phyloP scores from a whole-genome alignment of 208 protist genomes.

The Crithidia mellificae region DNA sequence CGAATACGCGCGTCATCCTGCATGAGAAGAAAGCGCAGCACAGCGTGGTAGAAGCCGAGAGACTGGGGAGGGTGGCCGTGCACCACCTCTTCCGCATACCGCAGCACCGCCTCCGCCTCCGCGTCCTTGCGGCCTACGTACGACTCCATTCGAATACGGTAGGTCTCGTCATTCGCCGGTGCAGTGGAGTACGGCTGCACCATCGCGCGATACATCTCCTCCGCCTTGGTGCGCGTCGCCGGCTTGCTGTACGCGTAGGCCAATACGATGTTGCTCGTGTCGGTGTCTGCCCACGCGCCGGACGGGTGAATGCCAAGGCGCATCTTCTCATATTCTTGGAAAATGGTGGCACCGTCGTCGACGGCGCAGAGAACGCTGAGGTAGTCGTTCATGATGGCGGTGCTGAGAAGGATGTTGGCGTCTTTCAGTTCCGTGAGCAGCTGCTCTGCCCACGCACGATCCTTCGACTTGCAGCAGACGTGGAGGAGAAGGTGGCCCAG shows the following conservation, averaged over 20 bases:
- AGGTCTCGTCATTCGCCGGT: constrained; percentile 66
- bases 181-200: constrained; percentile 43
- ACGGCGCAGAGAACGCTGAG: constrained; percentile 68
- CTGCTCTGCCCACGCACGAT: constrained; percentile 49
- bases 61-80: constrained; percentile 12
- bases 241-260: constrained; percentile 39
- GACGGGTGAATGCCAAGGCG: constrained; percentile 64
- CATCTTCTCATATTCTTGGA: constrained; percentile 66
- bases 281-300: constrained; percentile 58
- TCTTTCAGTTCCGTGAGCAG: constrained; percentile 56
- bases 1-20: constrained; percentile 47
- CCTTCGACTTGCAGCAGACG: constrained; percentile 46
- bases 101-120: constrained; percentile 32
- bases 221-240: constrained; percentile 16
- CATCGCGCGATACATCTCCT: constrained; percentile 25
- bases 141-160: constrained; percentile 68
- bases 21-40: constrained; percentile 59
- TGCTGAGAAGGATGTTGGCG: constrained; percentile 50
- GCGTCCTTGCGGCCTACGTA: constrained; percentile 35
- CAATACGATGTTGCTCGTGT: constrained; percentile 77
- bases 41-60: constrained; percentile 48
- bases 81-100: constrained; percentile 24
- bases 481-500: constrained; percentile 60
- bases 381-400: constrained; percentile 71
- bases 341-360: constrained; percentile 38